These are phyloP conservation scores for Fusarium algeriense DNA, from an alignment of 2,329 filamentous ascomycete species.

Conservation along the genomic window DNA sequence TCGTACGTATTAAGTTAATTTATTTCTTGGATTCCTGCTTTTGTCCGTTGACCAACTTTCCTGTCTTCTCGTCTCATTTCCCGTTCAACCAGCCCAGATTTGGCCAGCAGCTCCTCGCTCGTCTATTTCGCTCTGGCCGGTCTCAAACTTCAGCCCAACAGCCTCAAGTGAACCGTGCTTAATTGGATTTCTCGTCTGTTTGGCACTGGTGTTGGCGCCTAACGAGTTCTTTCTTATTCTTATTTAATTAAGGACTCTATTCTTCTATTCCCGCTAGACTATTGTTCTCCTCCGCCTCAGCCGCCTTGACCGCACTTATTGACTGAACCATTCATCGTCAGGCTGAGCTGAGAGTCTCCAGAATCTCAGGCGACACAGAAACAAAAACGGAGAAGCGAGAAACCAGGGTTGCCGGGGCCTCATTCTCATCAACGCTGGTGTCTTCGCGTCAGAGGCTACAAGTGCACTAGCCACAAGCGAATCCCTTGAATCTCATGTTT, in stretches of 20 bases:
- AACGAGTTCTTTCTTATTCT: constrained; percentile 12
- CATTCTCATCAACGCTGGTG: constrained; percentile 18
- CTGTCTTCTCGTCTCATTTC: constrained; percentile 5
- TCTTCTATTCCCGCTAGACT: neutral
- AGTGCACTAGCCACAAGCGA: constrained; percentile 35
- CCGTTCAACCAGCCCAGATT: constrained; percentile 6
- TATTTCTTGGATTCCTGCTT: constrained; percentile 13
- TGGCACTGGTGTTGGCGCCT: constrained; percentile 14
- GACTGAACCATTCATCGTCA: neutral
- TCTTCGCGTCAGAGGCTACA: constrained; percentile 34
- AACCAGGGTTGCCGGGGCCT: constrained; percentile 28
- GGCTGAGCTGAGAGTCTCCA: constrained; percentile 12
- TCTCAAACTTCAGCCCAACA: constrained; percentile 47
- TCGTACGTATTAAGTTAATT: constrained; percentile 15
- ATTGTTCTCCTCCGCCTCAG: constrained; percentile 20
- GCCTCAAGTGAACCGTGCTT: constrained; percentile 37
- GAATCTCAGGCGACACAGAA: constrained; percentile 11
- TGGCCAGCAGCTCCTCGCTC: neutral
- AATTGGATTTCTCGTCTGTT: constrained; percentile 25
- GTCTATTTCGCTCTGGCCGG: constrained; percentile 40
- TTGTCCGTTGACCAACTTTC: neutral
- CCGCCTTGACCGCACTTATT: constrained; percentile 15
- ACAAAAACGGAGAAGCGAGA: constrained; percentile 21
- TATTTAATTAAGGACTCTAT: constrained; percentile 4
- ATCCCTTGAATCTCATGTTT: constrained; percentile 37